Percentiles rank a stretch among this genome's conserved stretches.
Conservation (phyloP, 352 stramenopile genomes). For the Globisporangium solare region DNA sequence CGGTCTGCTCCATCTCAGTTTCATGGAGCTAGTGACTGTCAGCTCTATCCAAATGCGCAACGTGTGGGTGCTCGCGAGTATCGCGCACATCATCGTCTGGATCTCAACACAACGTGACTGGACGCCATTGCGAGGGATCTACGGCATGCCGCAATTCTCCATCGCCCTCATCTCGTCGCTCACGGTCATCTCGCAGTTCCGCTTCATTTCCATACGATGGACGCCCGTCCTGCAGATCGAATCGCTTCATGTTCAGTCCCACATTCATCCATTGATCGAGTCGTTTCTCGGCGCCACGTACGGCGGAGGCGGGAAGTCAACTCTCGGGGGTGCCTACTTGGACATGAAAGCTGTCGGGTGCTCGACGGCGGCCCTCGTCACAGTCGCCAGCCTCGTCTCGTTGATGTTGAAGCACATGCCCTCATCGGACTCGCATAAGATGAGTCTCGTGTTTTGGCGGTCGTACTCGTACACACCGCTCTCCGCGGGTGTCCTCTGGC, state of each 20-base stretch:
- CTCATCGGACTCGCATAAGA: neutral
- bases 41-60: slow-evolving; percentile 13
- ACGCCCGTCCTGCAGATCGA: neutral
- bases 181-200: slow-evolving; percentile 13
- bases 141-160: slow-evolving; percentile 19
- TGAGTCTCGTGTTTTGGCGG: slow-evolving; percentile 5
- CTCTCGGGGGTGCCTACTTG: slow-evolving; percentile 3
- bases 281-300: neutral
- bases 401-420: neutral
- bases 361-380: neutral
- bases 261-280: slow-evolving; percentile 4
- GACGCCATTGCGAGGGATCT: slow-evolving; percentile 15
- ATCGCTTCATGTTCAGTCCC: neutral
- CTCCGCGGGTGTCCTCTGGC: neutral
- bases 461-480: slow-evolving; percentile 9
- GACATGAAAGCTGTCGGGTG: slow-evolving; percentile 8
- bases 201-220: slow-evolving; percentile 4
- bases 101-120: slow-evolving; percentile 8
- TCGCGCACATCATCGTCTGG: slow-evolving; percentile 8
- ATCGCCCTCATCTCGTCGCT: slow-evolving; percentile 19
- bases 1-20: slow-evolving; percentile 17
- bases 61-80: slow-evolving; percentile 12
- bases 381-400: neutral
- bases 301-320: slow-evolving; percentile 1
- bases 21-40: slow-evolving; percentile 12